These are phyloP conservation scores for Beauveria scarabaeidicola DNA, from an alignment of 2,329 filamentous ascomycete species.

Conservation along the genomic window DNA sequence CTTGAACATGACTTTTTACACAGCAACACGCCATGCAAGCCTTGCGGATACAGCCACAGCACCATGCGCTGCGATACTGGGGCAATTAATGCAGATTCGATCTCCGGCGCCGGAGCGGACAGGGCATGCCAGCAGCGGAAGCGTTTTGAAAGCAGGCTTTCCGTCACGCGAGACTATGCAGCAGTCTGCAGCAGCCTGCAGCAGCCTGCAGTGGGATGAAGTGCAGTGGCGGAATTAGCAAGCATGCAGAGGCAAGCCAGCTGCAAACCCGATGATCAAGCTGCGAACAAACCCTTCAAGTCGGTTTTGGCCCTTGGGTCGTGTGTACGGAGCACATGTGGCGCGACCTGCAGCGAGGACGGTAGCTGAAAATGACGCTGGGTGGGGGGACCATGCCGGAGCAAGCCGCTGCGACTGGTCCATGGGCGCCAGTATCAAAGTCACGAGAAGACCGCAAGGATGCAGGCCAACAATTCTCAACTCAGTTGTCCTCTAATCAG, in stretches of 20 bases:
- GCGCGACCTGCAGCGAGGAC: constrained; percentile 10
- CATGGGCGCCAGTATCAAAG: background rate
- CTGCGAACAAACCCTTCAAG: constrained; percentile 2
- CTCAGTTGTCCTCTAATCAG: constrained; percentile 1
- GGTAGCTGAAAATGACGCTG: constrained; percentile 11
- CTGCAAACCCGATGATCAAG: constrained; percentile 6
- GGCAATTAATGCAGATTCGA: constrained; percentile 1
- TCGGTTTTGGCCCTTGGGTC: background rate
- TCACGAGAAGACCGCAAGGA: constrained; percentile 8
- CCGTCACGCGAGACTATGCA: background rate
- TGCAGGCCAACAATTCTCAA: constrained; percentile 5
- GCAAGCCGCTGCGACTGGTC: constrained; percentile 1
- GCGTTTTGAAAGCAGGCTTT: background rate
- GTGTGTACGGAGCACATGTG: background rate
- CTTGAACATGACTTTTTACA: background rate
- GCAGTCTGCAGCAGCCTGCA: background rate
- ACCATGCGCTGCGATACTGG: background rate
- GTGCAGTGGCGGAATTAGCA: background rate
- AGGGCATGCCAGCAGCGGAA: background rate
- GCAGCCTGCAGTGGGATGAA: background rate
- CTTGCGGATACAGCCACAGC: background rate
- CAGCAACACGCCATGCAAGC: background rate
- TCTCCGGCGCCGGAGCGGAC: constrained; percentile 5
- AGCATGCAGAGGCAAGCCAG: background rate
- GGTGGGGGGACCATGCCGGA: constrained; percentile 1